Evolutionary conservation across 2,329 filamentous ascomycete species (phyloP).

Genomic region (Bretziella fagacearum): DNA sequence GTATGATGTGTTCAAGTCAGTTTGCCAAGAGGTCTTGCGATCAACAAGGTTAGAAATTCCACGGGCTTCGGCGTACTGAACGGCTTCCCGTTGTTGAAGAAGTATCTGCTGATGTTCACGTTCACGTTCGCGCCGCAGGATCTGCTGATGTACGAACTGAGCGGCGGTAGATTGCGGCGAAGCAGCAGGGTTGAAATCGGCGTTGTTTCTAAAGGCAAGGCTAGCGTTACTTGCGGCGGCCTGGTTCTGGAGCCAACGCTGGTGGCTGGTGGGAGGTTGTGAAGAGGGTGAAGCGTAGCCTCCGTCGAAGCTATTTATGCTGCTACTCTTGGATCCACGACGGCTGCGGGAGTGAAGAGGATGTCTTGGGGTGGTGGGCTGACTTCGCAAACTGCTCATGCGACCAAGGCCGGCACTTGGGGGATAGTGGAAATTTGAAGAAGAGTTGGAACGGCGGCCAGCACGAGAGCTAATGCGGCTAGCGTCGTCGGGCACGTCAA

Average conservation of each 20-base stretch:
- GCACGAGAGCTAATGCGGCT: slow-evolving; percentile 36
- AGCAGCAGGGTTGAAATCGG: slow-evolving; percentile 4
- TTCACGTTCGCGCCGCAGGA: slow-evolving; percentile 6
- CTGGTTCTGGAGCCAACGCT: slow-evolving; percentile 32
- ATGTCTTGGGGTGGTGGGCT: slow-evolving; percentile 24
- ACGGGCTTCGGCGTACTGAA: slow-evolving; percentile 9
- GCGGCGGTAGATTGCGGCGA: slow-evolving; percentile 6
- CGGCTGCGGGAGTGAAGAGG: slow-evolving; percentile 37
- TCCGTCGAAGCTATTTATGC: slow-evolving; percentile 48
- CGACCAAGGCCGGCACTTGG: slow-evolving; percentile 32
- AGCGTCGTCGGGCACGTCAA: slow-evolving; percentile 38
- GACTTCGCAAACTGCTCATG: slow-evolving; percentile 45
- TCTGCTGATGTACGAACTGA: slow-evolving; percentile 10
- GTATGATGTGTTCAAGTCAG: slow-evolving; percentile 33
- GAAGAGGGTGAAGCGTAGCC: slow-evolving; percentile 27
- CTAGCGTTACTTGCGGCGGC: neutral
- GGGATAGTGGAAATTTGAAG: slow-evolving; percentile 44
- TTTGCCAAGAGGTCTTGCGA: slow-evolving; percentile 28
- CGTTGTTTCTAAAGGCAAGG: neutral
- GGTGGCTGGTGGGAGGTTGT: slow-evolving; percentile 36
- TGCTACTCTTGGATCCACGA: slow-evolving; percentile 59
- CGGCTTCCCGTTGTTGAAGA: neutral
- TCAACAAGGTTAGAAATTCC: neutral
- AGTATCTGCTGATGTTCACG: neutral
- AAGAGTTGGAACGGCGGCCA: slow-evolving; percentile 62